Evolutionary conservation across 1,284 basidiomycete species (phyloP).

Genomic region (Trichosporon inkin): DNA sequence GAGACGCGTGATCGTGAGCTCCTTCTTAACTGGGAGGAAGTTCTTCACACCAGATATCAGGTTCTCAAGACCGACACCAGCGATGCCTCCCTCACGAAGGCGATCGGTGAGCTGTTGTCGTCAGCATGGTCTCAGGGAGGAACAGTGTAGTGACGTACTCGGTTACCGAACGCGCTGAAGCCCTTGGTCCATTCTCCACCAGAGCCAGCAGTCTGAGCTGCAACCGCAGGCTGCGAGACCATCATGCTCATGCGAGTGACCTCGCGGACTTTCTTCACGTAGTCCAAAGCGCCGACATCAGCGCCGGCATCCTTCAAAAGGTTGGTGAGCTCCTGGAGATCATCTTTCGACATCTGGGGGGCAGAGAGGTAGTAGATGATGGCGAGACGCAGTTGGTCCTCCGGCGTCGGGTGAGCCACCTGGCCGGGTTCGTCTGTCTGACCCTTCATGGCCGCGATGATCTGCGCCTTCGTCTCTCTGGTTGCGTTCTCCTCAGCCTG

Average conservation of each 20-base stretch:
- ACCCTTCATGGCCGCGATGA: conserved; percentile 69
- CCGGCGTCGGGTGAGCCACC: conserved; percentile 54
- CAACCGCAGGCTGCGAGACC: conserved; percentile 66
- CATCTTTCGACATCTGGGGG: conserved; percentile 73
- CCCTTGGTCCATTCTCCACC: conserved; percentile 66
- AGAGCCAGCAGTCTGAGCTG: conserved; percentile 43
- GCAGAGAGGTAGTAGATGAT: conserved; percentile 90
- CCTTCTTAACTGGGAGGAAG: conserved; percentile 92
- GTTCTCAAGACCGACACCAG: conserved; percentile 69
- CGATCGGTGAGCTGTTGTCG: conserved; percentile 66
- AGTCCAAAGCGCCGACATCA: conserved; percentile 80
- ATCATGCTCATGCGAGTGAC: conserved; percentile 86
- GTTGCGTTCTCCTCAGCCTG: conserved; percentile 88
- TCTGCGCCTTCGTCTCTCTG: conserved; percentile 74
- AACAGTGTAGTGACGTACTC: conserved; percentile 55
- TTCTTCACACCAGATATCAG: conserved; percentile 97
- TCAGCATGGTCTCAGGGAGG: conserved; percentile 12
- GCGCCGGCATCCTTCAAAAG: conserved; percentile 76
- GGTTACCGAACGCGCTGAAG: conserved; percentile 85
- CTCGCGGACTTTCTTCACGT: conserved; percentile 86
- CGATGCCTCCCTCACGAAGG: conserved; percentile 80
- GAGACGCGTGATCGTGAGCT: conserved; percentile 85
- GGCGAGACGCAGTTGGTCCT: conserved; percentile 89
- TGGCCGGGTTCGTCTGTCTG: conserved; percentile 58
- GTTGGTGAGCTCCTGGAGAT: conserved; percentile 79